Conservation (phyloP, 139 green algal species). For the Astrephomene gubernaculifera region DNA sequence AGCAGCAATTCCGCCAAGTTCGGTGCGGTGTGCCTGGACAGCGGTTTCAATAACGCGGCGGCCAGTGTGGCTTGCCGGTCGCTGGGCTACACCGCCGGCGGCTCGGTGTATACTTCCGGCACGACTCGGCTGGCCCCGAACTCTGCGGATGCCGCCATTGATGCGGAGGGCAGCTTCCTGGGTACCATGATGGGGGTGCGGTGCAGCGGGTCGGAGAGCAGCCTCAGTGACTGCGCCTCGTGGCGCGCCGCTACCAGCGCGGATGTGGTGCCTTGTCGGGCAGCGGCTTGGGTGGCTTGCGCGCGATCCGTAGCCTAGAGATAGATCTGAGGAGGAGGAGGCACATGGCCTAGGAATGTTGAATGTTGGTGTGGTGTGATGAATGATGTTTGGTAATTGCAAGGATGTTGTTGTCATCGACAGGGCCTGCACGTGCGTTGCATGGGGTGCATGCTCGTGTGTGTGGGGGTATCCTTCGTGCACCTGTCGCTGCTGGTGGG, state of each 20-base stretch:
- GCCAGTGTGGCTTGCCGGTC: conserved; percentile 6
- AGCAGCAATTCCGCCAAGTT: too few relatives aligned
- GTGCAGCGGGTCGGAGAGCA: neutral
- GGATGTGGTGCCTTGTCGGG: neutral
- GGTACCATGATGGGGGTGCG: neutral
- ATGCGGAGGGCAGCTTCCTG: conserved; percentile 9
- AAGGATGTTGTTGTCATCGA: too few relatives aligned
- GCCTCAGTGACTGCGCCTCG: neutral
- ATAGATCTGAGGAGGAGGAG: neutral
- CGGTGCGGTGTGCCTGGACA: conserved; percentile 13
- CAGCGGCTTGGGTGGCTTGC: conserved; percentile 25
- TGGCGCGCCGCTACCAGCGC: neutral
- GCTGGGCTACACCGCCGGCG: neutral
- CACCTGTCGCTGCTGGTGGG: too few relatives aligned
- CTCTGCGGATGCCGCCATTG: neutral
- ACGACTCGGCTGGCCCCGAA: neutral
- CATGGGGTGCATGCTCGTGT: too few relatives aligned
- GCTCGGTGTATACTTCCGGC: neutral
- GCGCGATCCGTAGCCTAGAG: neutral
- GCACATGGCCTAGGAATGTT: neutral
- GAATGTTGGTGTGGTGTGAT: too few relatives aligned
- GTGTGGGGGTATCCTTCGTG: too few relatives aligned
- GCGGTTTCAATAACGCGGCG: neutral
- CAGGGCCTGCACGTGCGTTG: too few relatives aligned
- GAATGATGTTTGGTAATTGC: too few relatives aligned